Base-by-base conservation (phyloP, 768 basidiomycete species). In the Termitomyces sp. region DNA sequence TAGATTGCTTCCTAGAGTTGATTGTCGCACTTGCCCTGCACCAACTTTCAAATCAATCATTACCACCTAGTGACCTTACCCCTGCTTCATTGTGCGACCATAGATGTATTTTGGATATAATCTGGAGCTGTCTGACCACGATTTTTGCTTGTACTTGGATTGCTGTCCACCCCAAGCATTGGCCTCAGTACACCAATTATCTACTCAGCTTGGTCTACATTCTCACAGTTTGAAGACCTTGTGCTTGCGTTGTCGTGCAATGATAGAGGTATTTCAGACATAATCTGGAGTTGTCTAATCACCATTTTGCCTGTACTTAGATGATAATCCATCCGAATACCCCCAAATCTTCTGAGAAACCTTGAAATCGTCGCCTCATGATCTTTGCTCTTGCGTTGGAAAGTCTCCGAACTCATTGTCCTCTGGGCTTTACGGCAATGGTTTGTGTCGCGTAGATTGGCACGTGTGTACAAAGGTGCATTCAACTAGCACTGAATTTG, bases 241-340 rank as follows among this genome's bases (percentile, higher is more conserved):
- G 19, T 23, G 7, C 21, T 11, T 14, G 17, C 40, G 3, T 41
- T 30, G 1, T 35, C 28, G 1, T 46, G 46, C 39, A 52, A 44
- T 30, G 41, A 57, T 34, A 25, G 64, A 30, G 57, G 47, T 14
- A 21, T 54, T 3, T 64, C 54, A 52, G 43, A 61, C 16, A 66
- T 69, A 2, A 34, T 68, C 19, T 61, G 59, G 60, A 63, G 67
- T 48, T 69, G 67, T 48, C 37, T 64, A 17, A 34, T 50, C 4
- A 66, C 64, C 5, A 55, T 69, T 10, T 67, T 19, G 52, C 65
- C 2, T 68, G 65, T 32, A 64, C 59, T 16, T 70, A 63, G 63
- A 45, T 59, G 8, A 55, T 66, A 16, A 57, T 66, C 17, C 67
- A 70, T 35, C 67, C 66, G 0, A 66, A 70, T 40, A 60, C 67